These are phyloP conservation scores for Tubosaeta sp. DNA, from an alignment of 768 basidiomycete genomes.

Conservation along the genomic window DNA sequence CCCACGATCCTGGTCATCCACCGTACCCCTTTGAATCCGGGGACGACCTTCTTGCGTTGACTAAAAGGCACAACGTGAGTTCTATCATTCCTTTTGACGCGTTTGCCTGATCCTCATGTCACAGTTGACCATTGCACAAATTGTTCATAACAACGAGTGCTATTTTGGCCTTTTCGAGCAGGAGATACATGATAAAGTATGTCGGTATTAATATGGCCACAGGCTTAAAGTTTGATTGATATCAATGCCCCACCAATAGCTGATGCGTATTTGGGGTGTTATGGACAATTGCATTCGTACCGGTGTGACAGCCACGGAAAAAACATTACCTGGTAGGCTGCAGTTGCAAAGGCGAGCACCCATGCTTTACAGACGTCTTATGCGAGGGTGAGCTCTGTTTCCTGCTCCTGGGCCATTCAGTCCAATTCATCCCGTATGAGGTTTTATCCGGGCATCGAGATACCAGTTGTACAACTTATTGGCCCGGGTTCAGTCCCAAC, in stretches of 20 bases:
- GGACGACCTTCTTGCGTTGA: constrained; percentile 67
- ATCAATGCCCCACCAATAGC: constrained; percentile 21
- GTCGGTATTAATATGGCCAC: not conserved
- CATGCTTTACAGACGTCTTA: constrained; percentile 82
- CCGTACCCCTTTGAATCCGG: constrained; percentile 83
- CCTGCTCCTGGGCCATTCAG: not conserved
- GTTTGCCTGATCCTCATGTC: constrained; percentile 7
- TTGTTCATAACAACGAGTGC: constrained; percentile 89
- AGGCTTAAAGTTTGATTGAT: not conserved
- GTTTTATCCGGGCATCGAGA: constrained; percentile 49
- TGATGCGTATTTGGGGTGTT: constrained; percentile 81
- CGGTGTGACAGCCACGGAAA: constrained; percentile 77
- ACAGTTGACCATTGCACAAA: constrained; percentile 90
- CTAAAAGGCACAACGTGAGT: constrained; percentile 78
- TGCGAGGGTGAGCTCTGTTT: constrained; percentile 63
- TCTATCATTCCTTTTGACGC: not conserved
- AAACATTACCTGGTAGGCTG: constrained; percentile 83
- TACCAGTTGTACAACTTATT: constrained; percentile 35
- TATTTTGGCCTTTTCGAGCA: constrained; percentile 73
- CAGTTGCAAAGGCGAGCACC: constrained; percentile 79
- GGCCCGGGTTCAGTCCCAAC: constrained; percentile 21
- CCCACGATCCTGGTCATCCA: constrained; percentile 49
- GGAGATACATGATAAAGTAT: constrained; percentile 70
- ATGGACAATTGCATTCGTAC: constrained; percentile 91
- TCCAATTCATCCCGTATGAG: constrained; percentile 32